Base-by-base conservation (phyloP, 139 green algal species). In the Chlorella sp. region DNA sequence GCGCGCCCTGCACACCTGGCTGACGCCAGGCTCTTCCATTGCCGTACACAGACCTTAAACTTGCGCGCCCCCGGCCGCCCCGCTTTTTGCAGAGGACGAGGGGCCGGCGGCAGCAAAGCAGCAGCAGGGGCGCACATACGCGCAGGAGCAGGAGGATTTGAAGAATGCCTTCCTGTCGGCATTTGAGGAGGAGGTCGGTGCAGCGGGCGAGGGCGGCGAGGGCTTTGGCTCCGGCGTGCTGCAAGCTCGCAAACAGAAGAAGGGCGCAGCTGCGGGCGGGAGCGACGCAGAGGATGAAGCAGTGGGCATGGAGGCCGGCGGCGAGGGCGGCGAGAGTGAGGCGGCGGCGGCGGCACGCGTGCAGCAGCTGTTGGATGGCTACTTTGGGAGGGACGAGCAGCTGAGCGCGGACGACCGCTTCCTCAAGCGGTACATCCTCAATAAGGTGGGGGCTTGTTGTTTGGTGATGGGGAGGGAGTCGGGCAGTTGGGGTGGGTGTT, bases 361-460 rank as follows among this genome's bases (percentile, higher is more conserved):
- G 69, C 83, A 89, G 87, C 89, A 88, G 32, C 83, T 93, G n/a
- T 87, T 97, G 71, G 90, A 95, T 36, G 86, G 88, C 28, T 98
- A 96, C 86, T 98, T 98, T 91, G 93, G 92, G 15, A 72, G 87
- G 18, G 89, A 89, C 57, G 87, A 94, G 62, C 60, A 91, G 74
- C 87, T 98, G 63, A 68, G 82, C 25, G 85, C 91, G 18, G 90
- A 88, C 18, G 94, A 97, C 63, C 78, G 73, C 18, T 99, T 99
- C 85, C 89, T 99, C 11, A 94, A 94, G 85, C n/a, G 91, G 11
- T 99, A 95, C 89, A 92, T 99, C 55, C 63, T 94, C 36, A 93
- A 93, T 75, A 94, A 93, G 87, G 84, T 92, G 34, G 1, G 69
- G 0, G 20, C 18, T 23, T 0, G 30, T 20, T 9, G 12, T 4